phyloP scores from a whole-genome alignment of 257 asterid genomes.

The Gardenia jasminoides region DNA sequence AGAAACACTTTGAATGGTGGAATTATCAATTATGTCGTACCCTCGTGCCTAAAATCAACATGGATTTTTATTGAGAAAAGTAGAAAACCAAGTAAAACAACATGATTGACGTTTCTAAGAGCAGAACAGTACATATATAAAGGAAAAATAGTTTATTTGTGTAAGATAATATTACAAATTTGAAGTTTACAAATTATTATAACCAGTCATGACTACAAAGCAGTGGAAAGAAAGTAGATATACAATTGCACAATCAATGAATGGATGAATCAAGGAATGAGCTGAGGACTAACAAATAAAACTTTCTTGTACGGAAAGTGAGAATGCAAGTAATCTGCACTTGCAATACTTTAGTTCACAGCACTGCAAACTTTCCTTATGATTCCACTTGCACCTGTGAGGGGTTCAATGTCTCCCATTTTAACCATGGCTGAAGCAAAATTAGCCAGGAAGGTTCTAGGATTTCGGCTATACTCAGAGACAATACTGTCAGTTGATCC shows the following conservation, averaged over 20 bases:
- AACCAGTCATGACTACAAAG: not conserved
- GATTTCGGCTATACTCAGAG: conserved; percentile 18
- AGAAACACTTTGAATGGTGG: too few relatives aligned
- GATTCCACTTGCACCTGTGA: conserved; percentile 28
- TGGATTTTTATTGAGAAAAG: too few relatives aligned
- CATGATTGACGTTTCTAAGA: too few relatives aligned
- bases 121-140: too few relatives aligned
- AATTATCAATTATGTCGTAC: too few relatives aligned
- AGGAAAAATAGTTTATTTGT: too few relatives aligned
- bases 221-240: not conserved
- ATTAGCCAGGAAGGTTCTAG: not conserved
- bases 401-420: conserved; percentile 32
- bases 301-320: not conserved
- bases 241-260: not conserved
- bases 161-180: not conserved
- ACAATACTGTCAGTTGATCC: conserved; percentile 22
- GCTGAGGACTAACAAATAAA: not conserved
- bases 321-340: not conserved
- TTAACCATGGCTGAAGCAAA: conserved; percentile 32
- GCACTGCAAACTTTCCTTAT: conserved; percentile 29
- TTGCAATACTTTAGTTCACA: conserved; percentile 4
- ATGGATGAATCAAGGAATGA: not conserved
- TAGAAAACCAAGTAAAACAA: too few relatives aligned
- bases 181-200: too few relatives aligned
- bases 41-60: too few relatives aligned